Base-by-base conservation (phyloP, 371 early-diverging fungal genomes). In the Thermomucor indicae-seudaticae region DNA sequence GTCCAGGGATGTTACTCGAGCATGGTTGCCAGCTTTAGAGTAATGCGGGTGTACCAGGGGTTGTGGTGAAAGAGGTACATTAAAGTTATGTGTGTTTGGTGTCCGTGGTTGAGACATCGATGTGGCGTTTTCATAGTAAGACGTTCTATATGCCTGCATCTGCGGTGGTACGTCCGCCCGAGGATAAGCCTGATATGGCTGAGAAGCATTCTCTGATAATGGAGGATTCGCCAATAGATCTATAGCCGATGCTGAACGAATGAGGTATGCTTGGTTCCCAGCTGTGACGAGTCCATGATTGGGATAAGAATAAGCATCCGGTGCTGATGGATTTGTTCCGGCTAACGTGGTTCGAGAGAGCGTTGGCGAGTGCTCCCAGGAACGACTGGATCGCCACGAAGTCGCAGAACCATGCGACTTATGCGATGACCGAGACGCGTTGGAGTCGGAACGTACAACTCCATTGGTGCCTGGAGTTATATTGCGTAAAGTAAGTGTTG, bases 381-480 rank as follows among this genome's bases (percentile, higher is more conserved):
- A 63, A 4, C 52, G 62, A 39, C 51, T 62, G 7, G 69, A 69
- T 11, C 49, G 57, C 42, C 53, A 64, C 14, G 75, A 74, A 24
- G 44, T 47, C 24, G 43, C 50, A 6, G 73, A 72, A 7, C 54
- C 57, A 17, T 47, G 40, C 0, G 73, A 70, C 7, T 54, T 57
- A 11, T 50, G 34, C n/a, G 72, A 71, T n/a, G 58, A 43, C 10
- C 53, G 51, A 10, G 64, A 64, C 7, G 60, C 56, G 17, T 55
- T 54, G 1, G 72, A 69, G 35, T 67, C 65, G 0, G 65, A 63
- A 30, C 74, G 60, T 2, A 67, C 58, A 4, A 49, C 39, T 29
- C 54, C 57, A 11, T 34, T 29, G 24, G 37, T 58, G 3, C 24
- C 20, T 17, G 47, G 29, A 43, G 35, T 16, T 4, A 46, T 41